Conservation (phyloP, 805 yeast species). For the Groenewaldozyma tartarivorans region DNA sequence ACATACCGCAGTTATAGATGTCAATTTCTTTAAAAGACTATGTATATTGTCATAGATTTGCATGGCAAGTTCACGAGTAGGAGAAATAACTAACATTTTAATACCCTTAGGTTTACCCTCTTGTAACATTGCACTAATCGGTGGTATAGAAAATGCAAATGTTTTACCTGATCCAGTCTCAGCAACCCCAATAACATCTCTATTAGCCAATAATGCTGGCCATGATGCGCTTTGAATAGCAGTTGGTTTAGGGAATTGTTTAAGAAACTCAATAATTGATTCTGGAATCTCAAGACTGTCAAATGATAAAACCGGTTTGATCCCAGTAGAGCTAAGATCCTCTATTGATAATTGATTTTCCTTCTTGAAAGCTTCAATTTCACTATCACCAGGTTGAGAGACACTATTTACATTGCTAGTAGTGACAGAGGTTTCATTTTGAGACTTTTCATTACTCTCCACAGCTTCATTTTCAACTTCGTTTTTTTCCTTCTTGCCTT, state of each 20-base stretch:
- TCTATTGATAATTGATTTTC: constrained; percentile 75
- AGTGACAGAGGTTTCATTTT: constrained; percentile 3
- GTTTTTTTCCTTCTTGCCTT: constrained; percentile 31
- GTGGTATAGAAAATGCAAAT: constrained; percentile 95
- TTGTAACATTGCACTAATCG: constrained; percentile 59
- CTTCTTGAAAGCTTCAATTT: constrained; percentile 50
- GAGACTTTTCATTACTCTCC: too few species aligned
- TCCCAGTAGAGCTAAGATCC: constrained; percentile 41
- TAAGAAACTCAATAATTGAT: constrained; percentile 35
- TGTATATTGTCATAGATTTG: constrained; percentile 83
- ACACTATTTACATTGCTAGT: background rate
- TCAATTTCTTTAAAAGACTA: constrained; percentile 47
- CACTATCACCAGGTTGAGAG: constrained; percentile 41
- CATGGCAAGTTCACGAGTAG: constrained; percentile 94
- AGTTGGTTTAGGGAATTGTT: constrained; percentile 80
- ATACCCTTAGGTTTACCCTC: constrained; percentile 38
- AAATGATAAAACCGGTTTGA: constrained; percentile 67
- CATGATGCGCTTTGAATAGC: constrained; percentile 93
- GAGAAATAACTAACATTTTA: constrained; percentile 79
- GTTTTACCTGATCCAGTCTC: constrained; percentile 99
- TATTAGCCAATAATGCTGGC: constrained; percentile 74
- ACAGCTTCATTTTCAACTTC: constrained; percentile 20
- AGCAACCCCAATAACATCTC: constrained; percentile 94
- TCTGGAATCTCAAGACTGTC: constrained; percentile 47
- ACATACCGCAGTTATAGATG: constrained; percentile 67